Evolutionary conservation across 768 basidiomycete species (phyloP), one percentile per base, ranked within the genome.

Genomic region (Termitomyces sp.): DNA sequence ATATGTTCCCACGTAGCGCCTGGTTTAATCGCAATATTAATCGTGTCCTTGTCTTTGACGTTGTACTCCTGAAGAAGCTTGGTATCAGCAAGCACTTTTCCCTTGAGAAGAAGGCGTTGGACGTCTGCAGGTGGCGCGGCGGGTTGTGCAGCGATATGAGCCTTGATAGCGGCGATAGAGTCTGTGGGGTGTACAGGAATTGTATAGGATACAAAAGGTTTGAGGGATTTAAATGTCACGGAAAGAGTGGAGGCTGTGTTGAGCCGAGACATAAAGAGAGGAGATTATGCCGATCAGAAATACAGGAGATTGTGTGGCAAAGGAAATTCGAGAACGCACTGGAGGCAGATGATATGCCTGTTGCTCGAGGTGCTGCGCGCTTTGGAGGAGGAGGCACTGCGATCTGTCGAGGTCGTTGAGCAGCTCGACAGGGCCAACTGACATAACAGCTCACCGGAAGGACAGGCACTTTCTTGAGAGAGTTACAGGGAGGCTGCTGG

Each of bases 11-110:
- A 82, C 35, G 82, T 74, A 56, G 80, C 77, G 24, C 87, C 83
- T 2, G 92, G 79, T 65, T 95, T 96, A 68, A 94, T 71, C 76
- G 94, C 87, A 44, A 99, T 75, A 68, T 88, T 96, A 63, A 98
- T 74, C 11, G 84, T 87, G 61, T 90, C 86, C 11, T 87, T 89
- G 65, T 87, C 82, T 63, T 85, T 82, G 64, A 95, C 77, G 65
- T 74, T 81, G 75, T 98, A 99, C 68, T 98, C 97, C 65, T 88
- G 88, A 40, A 98, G 73, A 10, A 99, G 81, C 67, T 95, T 96
- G 24, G 73, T 74, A 74, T 98, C 96, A 15, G 84, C 85, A 59
- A 98, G 81, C 0, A 88, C 93, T 69, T 99, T 99, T 54, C 97
- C 97, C 71, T 95, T 98, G 51, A 97, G 77, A 11, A 99, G 76